Base-by-base conservation (phyloP, 352 stramenopile genomes). In the Pythium sp. region DNA sequence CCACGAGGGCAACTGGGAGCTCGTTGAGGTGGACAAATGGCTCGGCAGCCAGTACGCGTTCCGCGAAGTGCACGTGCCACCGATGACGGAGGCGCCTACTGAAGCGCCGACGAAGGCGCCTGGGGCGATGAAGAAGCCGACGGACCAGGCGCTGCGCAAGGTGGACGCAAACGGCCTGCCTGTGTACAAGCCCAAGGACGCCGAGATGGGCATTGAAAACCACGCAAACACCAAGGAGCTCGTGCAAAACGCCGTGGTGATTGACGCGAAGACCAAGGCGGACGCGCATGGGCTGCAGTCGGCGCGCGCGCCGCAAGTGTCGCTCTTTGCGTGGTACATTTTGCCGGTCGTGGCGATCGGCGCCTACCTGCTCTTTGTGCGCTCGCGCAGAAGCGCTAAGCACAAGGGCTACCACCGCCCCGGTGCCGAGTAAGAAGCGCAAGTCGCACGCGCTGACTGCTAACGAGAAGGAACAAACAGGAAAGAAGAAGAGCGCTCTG, bases 261-360 rank as follows among this genome's bases (percentile, higher is more conserved):
- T 67, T 26, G 79, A 86, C 68, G 64, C 63, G 18, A 73, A 86
- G 58, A 58, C 71, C 43, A 79, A 81, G 47, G 67, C 60, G 56
- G 71, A 82, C 46, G 76, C 72, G 55, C 67, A 76, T 26, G 63
- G 66, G 9, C 68, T 91, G 2, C 75, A 90, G 65, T 70, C 72
- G 3, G 75, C 78, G 57, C 75, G 60, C 22, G 82, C 81, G 30
- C 84, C 86, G 58, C 80, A 72, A n/a, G 74, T 93, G 51, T 86
- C 82, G 47, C 72, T 94, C 9, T 93, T 93, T 59, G 80, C 77
- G 41, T 94, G 82, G 86, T 94, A 94, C 80, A 81, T 92, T 54
- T 60, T 94, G 43, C 86, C 86, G 0, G 73, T 94, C 18, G 76
- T 62, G 47, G 81, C 82, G 1, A 82, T 94, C 51, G 84, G 79